These are phyloP conservation scores for Russula earlei DNA, from an alignment of 768 basidiomycete genomes.

Conservation along the genomic window DNA sequence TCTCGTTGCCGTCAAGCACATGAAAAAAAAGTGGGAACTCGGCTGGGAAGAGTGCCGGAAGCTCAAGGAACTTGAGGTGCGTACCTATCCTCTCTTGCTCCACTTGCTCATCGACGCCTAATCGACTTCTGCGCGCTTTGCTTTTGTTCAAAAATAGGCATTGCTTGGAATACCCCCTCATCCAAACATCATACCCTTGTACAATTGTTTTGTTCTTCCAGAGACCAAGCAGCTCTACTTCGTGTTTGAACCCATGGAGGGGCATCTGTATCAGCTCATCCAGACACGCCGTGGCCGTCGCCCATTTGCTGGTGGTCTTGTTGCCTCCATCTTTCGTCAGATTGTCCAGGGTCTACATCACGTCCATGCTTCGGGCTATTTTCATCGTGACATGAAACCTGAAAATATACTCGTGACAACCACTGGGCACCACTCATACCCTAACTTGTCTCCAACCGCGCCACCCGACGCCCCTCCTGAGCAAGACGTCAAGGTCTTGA, in stretches of 20 bases:
- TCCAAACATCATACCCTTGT: conserved; percentile 95
- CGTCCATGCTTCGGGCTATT: conserved; percentile 87
- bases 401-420: conserved; percentile 99
- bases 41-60: conserved; percentile 97
- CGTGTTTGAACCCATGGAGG: conserved; percentile 99
- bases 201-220: conserved; percentile 97
- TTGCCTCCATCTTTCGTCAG: conserved; percentile 90
- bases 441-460: conserved; percentile 61
- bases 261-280: conserved; percentile 98
- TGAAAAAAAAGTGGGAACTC: conserved; percentile 97
- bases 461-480: conserved; percentile 60
- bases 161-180: conserved; percentile 90
- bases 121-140: conserved; percentile 5
- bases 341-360: conserved; percentile 86
- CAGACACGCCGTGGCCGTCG: conserved; percentile 88
- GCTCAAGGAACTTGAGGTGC: conserved; percentile 90
- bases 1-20: conserved; percentile 93
- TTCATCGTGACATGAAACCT: conserved; percentile 99
- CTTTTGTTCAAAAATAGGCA: conserved; percentile 44
- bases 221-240: conserved; percentile 94
- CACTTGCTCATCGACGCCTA: conserved; percentile 17
- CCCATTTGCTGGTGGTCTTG: conserved; percentile 91
- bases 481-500: conserved; percentile 90
- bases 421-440: conserved; percentile 89
- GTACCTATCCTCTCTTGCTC: conserved; percentile 25